Evolutionary conservation across 306 rosid species (phyloP), one percentile per base, ranked within the genome.

Genomic region (Potentilla sterilis): DNA sequence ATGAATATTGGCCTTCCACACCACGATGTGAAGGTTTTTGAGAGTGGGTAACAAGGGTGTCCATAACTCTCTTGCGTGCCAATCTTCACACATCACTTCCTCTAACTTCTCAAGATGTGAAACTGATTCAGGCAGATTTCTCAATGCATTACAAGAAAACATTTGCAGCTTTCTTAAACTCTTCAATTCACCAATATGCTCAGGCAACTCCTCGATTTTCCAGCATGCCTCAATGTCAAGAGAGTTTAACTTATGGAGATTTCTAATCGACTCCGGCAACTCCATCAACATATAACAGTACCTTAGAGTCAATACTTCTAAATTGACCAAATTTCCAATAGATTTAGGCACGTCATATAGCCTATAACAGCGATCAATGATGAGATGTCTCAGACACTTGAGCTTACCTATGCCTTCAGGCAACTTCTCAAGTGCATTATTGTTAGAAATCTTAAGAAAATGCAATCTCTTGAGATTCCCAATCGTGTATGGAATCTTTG

Each of bases 391-490:
- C 49, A 46, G 49, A 46, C 49, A 46, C 49, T 46, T 46, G 49
- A 46, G 49, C 49, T 46, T 3, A 12, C 49, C 49, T 1, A 46
- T 46, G 1, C 11, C 15, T 11, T 10, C 5, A 10, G 49, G 49
- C 49, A 89, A 81, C 11, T 21, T 37, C 67, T 22, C n/a, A n/a
- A n/a, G n/a, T 1, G 51, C 88, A 70, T 65, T 43, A 63, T 91
- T 88, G n/a, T 75, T 48, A 40, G 87, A 88, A 49, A 92, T 80
- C 69, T 89, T 93, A 4, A 92, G 89, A 78, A 51, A 58, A 2
- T 67, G 54, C n/a, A 89, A 78, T 22, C 51, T 77, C 0, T 32
- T 48, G 63, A 92, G 89, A 5, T 59, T 74, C 16, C 71, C 43
- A 15, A 79, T 67, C 13, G 92, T 87, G 3, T 83, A 78, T 7